Conservation (phyloP, 202 grass and related monocot genomes). For the Schoenoplectus tabernaemontani region DNA sequence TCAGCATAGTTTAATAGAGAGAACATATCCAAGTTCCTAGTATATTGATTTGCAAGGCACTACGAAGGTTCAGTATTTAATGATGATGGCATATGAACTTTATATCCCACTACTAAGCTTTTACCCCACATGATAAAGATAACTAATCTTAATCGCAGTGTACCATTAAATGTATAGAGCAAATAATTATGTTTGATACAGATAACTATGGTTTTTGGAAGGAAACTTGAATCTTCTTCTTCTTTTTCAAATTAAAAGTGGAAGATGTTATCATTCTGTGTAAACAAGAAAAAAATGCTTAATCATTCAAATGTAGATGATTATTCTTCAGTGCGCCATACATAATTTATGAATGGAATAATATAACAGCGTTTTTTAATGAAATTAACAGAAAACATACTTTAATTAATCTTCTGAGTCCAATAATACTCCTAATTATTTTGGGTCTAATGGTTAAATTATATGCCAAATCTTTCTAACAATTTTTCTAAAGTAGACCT, state of each 20-base stretch:
- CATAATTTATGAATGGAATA: no score
- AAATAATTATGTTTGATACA: no score
- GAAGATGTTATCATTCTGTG: neutral
- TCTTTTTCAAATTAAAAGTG: neutral
- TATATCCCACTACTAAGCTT: slow-evolving; percentile 9
- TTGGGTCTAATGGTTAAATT: slow-evolving; percentile 3
- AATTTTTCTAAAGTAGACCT: slow-evolving; percentile 7
- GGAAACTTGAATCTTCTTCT: neutral
- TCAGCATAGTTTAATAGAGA: neutral
- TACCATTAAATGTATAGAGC: slow-evolving; percentile 19
- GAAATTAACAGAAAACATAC: neutral
- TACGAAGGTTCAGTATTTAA: slow-evolving; percentile 11
- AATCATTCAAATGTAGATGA: neutral
- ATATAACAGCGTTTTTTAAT: neutral
- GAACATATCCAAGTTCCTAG: neutral
- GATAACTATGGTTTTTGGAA: no score
- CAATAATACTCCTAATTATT: neutral
- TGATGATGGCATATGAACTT: slow-evolving; percentile 22
- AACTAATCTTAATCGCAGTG: neutral
- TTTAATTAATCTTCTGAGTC: neutral
- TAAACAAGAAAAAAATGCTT: neutral
- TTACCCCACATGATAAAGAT: slow-evolving; percentile 21
- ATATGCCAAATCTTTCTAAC: slow-evolving; percentile 15
- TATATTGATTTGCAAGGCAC: slow-evolving; percentile 27
- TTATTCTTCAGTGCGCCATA: no score